These are phyloP conservation scores for Candida oleophila DNA, from an alignment of 805 yeast species.

Conservation along the genomic window DNA sequence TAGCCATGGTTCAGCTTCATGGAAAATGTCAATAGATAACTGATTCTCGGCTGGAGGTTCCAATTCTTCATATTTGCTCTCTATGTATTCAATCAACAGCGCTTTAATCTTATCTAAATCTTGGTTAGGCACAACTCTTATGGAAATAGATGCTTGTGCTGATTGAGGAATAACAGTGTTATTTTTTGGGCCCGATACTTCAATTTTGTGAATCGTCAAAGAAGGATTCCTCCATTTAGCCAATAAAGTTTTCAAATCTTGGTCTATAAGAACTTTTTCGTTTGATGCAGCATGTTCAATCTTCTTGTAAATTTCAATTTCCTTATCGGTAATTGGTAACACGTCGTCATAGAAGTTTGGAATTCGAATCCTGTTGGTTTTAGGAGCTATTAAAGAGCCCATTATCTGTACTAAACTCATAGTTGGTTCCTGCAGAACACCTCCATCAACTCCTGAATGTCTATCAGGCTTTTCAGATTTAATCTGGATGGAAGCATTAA, in stretches of 20 bases:
- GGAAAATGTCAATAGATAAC: slow-evolving; percentile 58
- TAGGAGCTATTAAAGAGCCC: slow-evolving; percentile 55
- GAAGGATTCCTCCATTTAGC: slow-evolving; percentile 91
- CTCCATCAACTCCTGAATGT: slow-evolving; percentile 97
- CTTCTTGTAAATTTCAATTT: slow-evolving; percentile 58
- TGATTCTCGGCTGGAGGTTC: slow-evolving; percentile 55
- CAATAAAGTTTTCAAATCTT: slow-evolving; percentile 50
- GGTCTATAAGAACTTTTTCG: slow-evolving; percentile 30
- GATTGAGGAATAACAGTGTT: slow-evolving; percentile 85
- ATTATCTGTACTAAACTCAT: slow-evolving; percentile 77
- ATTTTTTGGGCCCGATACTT: slow-evolving; percentile 87
- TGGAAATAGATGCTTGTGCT: slow-evolving; percentile 74
- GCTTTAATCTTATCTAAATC: slow-evolving; percentile 57
- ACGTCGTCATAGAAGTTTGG: slow-evolving; percentile 76
- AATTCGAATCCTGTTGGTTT: slow-evolving; percentile 46
- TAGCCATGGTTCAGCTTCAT: slow-evolving; percentile 95
- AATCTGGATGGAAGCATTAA: slow-evolving; percentile 73
- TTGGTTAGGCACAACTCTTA: slow-evolving; percentile 90
- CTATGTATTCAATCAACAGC: slow-evolving; percentile 47
- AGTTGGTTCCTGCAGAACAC: slow-evolving; percentile 83
- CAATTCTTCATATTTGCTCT: slow-evolving; percentile 45
- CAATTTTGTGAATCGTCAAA: slow-evolving; percentile 77
- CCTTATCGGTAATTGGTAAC: slow-evolving; percentile 54
- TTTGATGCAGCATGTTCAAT: slow-evolving; percentile 43
- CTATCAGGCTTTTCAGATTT: slow-evolving; percentile 78